Percentiles rank a stretch among this genome's conserved stretches.
Conservation (phyloP, 169 alveolate genomes). For the Plasmodium chabaudi region DNA sequence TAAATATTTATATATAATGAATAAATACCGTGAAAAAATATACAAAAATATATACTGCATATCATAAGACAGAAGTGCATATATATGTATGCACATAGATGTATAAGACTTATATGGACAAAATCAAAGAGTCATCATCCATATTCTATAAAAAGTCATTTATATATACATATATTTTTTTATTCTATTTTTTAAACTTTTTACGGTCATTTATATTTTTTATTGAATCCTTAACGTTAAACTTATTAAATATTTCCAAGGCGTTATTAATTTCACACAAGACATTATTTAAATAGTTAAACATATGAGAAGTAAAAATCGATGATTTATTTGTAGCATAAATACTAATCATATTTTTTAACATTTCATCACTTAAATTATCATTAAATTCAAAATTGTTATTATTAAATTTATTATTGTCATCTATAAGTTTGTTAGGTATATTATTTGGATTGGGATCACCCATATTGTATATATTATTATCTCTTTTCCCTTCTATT, state of each 20-base stretch:
- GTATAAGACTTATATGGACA: no score
- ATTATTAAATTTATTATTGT: conserved; percentile 1
- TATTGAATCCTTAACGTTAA: conserved; percentile 35
- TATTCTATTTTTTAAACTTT: background rate
- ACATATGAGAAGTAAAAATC: conserved; percentile 70
- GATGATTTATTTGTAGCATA: conserved; percentile 72
- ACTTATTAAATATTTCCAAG: conserved; percentile 57
- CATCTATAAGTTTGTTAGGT: conserved; percentile 8
- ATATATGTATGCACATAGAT: conserved; percentile 1
- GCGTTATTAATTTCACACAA: conserved; percentile 69
- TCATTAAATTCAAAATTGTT: conserved; percentile 26
- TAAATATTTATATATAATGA: no score
- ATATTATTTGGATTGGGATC: background rate
- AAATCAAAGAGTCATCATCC: conserved; percentile 18
- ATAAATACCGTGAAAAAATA: background rate
- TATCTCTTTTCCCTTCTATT: background rate
- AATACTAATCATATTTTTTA: conserved; percentile 52
- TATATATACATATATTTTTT: conserved; percentile 1
- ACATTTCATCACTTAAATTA: conserved; percentile 72
- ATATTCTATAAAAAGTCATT: background rate
- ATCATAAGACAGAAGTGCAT: background rate
- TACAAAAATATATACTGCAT: background rate
- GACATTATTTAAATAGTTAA: conserved; percentile 58
- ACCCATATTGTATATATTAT: conserved; percentile 1
- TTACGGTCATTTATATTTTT: conserved; percentile 24